These are phyloP conservation scores for Alternaria gaisen DNA, from an alignment of 2,329 filamentous ascomycete genomes.

Conservation along the genomic window DNA sequence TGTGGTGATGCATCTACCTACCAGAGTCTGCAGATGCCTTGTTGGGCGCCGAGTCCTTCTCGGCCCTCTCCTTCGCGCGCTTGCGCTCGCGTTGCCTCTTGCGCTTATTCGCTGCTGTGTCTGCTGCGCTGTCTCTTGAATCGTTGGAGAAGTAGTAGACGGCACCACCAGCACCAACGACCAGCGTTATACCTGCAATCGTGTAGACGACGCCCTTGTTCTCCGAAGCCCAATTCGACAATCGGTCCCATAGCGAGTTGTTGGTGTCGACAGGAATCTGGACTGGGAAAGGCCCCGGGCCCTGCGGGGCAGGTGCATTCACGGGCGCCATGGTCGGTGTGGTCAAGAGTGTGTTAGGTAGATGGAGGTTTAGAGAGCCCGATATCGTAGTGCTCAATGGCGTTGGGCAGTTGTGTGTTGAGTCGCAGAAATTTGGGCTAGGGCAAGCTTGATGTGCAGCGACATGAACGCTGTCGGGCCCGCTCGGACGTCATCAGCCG, in stretches of 20 bases:
- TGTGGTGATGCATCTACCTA: slow-evolving; percentile 19
- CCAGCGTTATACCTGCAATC: slow-evolving; percentile 90
- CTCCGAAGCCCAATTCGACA: slow-evolving; percentile 91
- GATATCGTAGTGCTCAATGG: slow-evolving; percentile 26
- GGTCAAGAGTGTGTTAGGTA: slow-evolving; percentile 9
- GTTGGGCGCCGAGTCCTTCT: slow-evolving; percentile 59
- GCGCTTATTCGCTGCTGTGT: slow-evolving; percentile 64
- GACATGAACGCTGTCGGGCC: slow-evolving; percentile 8
- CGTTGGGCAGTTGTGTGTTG: slow-evolving; percentile 21
- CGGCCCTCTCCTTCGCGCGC: slow-evolving; percentile 79
- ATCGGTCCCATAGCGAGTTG: slow-evolving; percentile 84
- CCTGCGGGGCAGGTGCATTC: slow-evolving; percentile 40
- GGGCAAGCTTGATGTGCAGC: slow-evolving; percentile 12
- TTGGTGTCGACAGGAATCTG: slow-evolving; percentile 48
- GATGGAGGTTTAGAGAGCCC: slow-evolving; percentile 9
- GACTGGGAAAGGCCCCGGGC: slow-evolving; percentile 49
- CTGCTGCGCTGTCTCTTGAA: slow-evolving; percentile 52
- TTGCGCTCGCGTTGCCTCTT: slow-evolving; percentile 88
- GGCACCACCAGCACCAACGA: slow-evolving; percentile 88
- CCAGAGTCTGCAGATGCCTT: slow-evolving; percentile 36
- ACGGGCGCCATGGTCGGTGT: slow-evolving; percentile 41
- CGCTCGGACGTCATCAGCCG: background rate
- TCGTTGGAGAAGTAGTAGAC: slow-evolving; percentile 82
- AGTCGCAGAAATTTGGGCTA: slow-evolving; percentile 25
- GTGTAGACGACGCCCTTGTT: slow-evolving; percentile 97